Evolutionary conservation across 306 rosid genomes (phyloP).

Genomic region (Sesbania bispinosa): DNA sequence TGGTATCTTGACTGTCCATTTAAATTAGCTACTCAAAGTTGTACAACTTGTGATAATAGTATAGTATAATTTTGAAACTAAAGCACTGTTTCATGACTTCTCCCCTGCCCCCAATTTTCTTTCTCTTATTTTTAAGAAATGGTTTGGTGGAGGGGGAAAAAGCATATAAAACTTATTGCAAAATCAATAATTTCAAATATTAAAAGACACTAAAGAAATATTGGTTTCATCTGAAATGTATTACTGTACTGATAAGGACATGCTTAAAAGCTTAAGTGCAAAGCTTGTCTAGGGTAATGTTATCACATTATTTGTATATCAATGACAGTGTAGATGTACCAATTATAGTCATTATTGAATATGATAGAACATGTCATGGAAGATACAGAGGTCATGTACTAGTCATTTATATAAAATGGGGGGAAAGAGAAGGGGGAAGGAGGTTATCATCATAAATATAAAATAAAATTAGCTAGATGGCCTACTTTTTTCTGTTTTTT

Average conservation of each 20-base stretch:
- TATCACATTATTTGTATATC: constrained; percentile 8
- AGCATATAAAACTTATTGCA: background rate
- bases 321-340: background rate
- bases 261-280: background rate
- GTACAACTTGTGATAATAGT: constrained; percentile 1
- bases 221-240: background rate
- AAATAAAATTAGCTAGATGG: background rate
- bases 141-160: background rate
- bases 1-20: background rate
- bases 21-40: constrained; percentile 19
- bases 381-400: background rate
- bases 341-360: background rate
- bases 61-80: background rate
- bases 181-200: background rate
- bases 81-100: background rate
- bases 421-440: background rate
- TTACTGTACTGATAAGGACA: background rate
- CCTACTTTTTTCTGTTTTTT: no score
- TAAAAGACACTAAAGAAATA: background rate
- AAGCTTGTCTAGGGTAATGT: background rate
- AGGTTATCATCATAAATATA: background rate
- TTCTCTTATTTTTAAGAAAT: background rate
- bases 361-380: background rate
- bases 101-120: background rate
- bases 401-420: background rate